Evolutionary conservation across 225 moss, liverwort and hornwort genomes (phyloP), one percentile per base, ranked within the genome.

Genomic region (Marchantia polymorpha): DNA sequence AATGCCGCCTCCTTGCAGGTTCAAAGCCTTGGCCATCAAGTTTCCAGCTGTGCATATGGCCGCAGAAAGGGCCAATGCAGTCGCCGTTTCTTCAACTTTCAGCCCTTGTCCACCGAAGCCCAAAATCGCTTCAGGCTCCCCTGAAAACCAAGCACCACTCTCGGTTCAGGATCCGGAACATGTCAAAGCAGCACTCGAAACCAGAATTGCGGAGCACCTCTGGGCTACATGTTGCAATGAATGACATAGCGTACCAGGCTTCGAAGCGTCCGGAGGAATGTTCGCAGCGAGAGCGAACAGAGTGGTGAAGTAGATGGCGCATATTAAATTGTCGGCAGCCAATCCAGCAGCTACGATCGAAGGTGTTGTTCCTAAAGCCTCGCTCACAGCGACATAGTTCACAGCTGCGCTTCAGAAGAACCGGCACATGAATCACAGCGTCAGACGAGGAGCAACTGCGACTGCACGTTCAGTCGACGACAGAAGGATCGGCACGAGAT

Each of bases 311-410:
- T 99, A 99, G 81, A 99, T 54, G 50, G 99, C 99, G 67, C 95
- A 99, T 27, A 99, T 99, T 7, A 99, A 89, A 82, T 99, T 99
- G 80, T 93, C 95, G 68, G 99, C 92, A 56, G 99, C 99, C 79
- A 99, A 87, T 58, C 95, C 99, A 75, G 99, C 99, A 81, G 99
- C 95, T 52, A 95, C 87, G 59, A 94, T 87, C 23, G 99, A 95
- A 51, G 99, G 89, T 78, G 92, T 89, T 76, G 91, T 90, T 78
- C 90, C 95, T 74, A 99, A 86, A 56, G 99, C 95, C 90, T 99
- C 99, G 69, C 90, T 93, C 81, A 99, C 99, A n/a, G 99, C 99
- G 72, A 99, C 99, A 46, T 99, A 99, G 84, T 99, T 99, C 81
- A 99, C 93, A 81, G 99, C 99, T 96, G 90, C 75, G 86, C 50